phyloP scores from a whole-genome alignment of 768 basidiomycete genomes.

The Auricularia auricula-judae region DNA sequence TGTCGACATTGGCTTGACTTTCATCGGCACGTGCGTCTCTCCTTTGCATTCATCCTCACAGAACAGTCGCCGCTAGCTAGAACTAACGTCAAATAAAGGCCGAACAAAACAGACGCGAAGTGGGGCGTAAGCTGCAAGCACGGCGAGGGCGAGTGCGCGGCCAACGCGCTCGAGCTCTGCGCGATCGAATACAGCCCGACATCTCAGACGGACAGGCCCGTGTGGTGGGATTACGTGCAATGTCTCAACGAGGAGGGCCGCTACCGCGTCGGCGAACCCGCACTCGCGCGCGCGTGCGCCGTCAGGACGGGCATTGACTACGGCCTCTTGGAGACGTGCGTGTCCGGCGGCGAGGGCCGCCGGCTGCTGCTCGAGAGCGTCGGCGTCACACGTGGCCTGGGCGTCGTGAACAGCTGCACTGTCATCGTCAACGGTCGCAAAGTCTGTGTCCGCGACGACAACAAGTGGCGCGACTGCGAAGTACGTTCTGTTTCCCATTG shows the following conservation, averaged over 20 bases:
- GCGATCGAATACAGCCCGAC: conserved; percentile 44
- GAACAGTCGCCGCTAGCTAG: no score
- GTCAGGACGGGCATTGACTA: conserved; percentile 54
- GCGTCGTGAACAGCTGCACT: conserved; percentile 75
- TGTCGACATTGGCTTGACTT: conserved; percentile 58
- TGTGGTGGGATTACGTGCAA: conserved; percentile 75
- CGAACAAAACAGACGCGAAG: conserved; percentile 49
- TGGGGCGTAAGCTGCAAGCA: conserved; percentile 81
- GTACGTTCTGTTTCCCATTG: conserved; percentile 25
- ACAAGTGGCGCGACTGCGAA: conserved; percentile 69
- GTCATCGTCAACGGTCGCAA: conserved; percentile 58
- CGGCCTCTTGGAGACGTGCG: conserved; percentile 48
- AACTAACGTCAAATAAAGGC: conserved; percentile 23
- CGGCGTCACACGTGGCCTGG: conserved; percentile 28
- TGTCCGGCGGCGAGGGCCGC: conserved; percentile 51
- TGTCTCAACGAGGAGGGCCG: conserved; percentile 61
- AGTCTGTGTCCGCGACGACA: conserved; percentile 63
- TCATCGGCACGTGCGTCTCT: conserved; percentile 56
- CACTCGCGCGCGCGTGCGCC: conserved; percentile 58
- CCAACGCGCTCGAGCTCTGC: conserved; percentile 85
- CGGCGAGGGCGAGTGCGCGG: conserved; percentile 71
- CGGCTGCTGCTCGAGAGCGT: conserved; percentile 55
- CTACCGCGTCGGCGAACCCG: conserved; percentile 51
- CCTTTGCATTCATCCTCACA: no score
- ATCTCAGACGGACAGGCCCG: conserved; percentile 16